A percentile compares a stretch with the other conserved stretches of the same genome.
phyloP scores from a whole-genome alignment of 1,284 basidiomycete species.

The Leccinum subrobustum region DNA sequence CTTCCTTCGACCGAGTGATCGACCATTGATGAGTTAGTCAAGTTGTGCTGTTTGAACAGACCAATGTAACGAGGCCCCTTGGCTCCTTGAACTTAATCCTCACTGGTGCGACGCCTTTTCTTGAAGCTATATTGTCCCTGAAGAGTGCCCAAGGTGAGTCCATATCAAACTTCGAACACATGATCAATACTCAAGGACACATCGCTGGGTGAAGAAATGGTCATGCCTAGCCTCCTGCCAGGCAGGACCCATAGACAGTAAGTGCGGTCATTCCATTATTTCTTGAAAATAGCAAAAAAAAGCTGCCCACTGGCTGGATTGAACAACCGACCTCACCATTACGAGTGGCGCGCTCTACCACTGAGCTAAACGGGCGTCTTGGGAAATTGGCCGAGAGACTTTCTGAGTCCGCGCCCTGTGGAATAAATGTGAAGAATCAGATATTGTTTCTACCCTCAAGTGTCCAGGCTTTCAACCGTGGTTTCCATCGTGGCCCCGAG shows the following conservation, averaged over 20 bases:
- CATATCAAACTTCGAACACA: neutral
- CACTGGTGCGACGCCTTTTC: neutral
- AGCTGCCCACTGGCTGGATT: constrained; percentile 39
- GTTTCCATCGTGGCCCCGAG: neutral
- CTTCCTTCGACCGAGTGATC: neutral
- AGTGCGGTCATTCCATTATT: no score
- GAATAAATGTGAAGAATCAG: neutral
- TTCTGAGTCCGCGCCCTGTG: neutral
- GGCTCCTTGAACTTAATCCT: neutral
- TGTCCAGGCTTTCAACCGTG: neutral
- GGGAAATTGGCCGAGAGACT: neutral
- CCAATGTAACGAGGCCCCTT: neutral
- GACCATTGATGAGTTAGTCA: neutral
- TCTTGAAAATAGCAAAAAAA: neutral
- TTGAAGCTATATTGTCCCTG: neutral
- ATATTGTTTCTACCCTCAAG: neutral
- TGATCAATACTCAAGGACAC: neutral
- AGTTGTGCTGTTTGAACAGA: neutral
- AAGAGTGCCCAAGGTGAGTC: neutral
- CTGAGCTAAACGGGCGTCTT: constrained; percentile 37
- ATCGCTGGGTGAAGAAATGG: neutral
- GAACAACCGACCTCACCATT: constrained; percentile 48
- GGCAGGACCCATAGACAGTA: neutral
- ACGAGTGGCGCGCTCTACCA: constrained; percentile 56
- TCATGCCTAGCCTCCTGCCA: neutral